Conservation (phyloP, 2,329 filamentous ascomycete species). For the Xenoacremonium recifei region DNA sequence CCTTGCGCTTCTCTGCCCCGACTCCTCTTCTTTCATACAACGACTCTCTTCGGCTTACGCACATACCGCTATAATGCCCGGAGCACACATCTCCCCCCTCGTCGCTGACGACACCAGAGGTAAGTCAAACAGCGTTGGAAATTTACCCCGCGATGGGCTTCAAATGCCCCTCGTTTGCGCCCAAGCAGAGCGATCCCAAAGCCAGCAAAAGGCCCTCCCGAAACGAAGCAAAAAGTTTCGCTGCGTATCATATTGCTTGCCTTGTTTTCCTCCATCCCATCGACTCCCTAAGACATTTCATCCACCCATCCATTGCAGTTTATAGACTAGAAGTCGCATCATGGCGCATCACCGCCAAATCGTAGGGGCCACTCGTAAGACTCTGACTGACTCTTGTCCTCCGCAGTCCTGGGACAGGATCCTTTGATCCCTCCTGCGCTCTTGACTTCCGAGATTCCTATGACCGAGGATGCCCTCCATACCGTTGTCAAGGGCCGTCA, state of each 20-base stretch:
- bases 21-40: background rate
- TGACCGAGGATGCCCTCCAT: slow-evolving; percentile 58
- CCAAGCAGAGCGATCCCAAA: too few relatives aligned
- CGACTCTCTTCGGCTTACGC: background rate
- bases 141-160: background rate
- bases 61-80: slow-evolving; percentile 26
- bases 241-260: too few relatives aligned
- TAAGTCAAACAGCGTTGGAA: slow-evolving; percentile 24
- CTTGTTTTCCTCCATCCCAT: too few relatives aligned
- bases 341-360: too few relatives aligned
- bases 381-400: slow-evolving; percentile 16
- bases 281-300: too few relatives aligned
- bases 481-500: slow-evolving; percentile 71
- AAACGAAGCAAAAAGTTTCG: too few relatives aligned
- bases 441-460: slow-evolving; percentile 82
- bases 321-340: too few relatives aligned
- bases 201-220: too few relatives aligned
- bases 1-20: too few relatives aligned
- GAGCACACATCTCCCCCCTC: slow-evolving; percentile 39
- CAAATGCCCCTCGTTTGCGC: too few relatives aligned
- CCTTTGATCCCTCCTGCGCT: slow-evolving; percentile 87
- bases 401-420: slow-evolving; percentile 87
- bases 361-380: too few relatives aligned
- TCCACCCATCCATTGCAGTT: too few relatives aligned
- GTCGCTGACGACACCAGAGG: slow-evolving; percentile 46